Evolutionary conservation across 345 rosid species (phyloP), one percentile per base, ranked within the genome.

Genomic region (Pugionium cornutum): DNA sequence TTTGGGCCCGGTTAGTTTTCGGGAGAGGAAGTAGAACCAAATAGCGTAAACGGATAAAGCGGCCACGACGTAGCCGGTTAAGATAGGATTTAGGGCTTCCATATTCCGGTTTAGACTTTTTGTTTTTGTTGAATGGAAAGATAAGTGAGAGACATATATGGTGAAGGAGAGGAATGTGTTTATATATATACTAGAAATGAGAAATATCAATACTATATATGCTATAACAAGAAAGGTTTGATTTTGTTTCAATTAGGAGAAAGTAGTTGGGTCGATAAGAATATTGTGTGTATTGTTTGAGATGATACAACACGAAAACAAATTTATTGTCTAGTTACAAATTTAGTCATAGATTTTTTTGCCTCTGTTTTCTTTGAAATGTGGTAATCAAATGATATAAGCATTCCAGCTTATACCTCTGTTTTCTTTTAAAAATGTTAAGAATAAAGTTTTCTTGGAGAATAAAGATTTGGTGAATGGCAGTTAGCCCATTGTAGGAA

Each of bases 1-100:
- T 56, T 62, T 85, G 0, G 96, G 89, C 34, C 98, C 98, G 3
- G 89, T 81, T 2, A 89, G 81, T 45, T 64, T 82, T 41, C 84
- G 70, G 63, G 88, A 73, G 7, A 91, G 53, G 60, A 85, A 70
- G 61, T 79, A 76, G 89, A 87, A 91, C 98, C 98, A 91, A 4
- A 87, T 2, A 26, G 84, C 83, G 63, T 91, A 91, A 30, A 79
- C 66, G 0, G 77, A 82, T 10, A 79, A 7, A 35, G 64, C 77
- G 0, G 75, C 74, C 25, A 87, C 81, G 6, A 68, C 67, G n/a
- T 86, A 41, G 63, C 74, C 43, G 53, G 75, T 52, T 49, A 80
- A 56, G 45, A 63, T 45, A 26, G 76, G 35, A 9, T 31, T 67
- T 46, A 70, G 18, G 43, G 75, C 58, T 51, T 88, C 97, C 97